Evolutionary conservation across 148 eudicot genomes (phyloP).

Genomic region (Amaranthus cruentus): DNA sequence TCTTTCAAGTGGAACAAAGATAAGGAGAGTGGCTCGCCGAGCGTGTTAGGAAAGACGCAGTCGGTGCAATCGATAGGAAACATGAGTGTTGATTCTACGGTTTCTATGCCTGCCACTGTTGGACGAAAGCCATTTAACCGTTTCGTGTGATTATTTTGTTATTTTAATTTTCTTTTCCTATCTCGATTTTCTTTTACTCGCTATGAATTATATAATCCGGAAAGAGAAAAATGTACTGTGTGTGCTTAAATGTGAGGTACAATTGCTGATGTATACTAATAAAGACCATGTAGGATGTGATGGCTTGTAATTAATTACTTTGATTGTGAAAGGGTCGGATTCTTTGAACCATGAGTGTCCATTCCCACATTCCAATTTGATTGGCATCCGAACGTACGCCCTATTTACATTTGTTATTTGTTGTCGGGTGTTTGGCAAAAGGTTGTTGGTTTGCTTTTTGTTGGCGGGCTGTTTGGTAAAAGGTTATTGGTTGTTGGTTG

Average conservation of each 20-base stretch:
- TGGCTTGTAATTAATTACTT: slow-evolving; percentile 2
- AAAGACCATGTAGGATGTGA: slow-evolving; percentile 31
- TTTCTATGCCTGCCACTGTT: slow-evolving; percentile 73
- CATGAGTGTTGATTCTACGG: slow-evolving; percentile 68
- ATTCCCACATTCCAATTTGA: too few species aligned
- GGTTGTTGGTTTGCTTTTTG: too few species aligned
- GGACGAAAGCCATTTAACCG: slow-evolving; percentile 96
- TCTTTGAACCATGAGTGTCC: slow-evolving; percentile 14
- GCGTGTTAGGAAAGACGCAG: slow-evolving; percentile 39
- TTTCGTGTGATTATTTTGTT: slow-evolving; percentile 55
- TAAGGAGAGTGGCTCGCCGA: slow-evolving; percentile 44
- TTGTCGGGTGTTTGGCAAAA: too few species aligned
- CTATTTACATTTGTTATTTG: too few species aligned
- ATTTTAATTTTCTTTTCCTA: too few species aligned
- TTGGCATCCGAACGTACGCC: too few species aligned
- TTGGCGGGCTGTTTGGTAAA: too few species aligned
- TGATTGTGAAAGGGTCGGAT: slow-evolving; percentile 25
- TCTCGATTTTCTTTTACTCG: background rate
- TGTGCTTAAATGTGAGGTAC: slow-evolving; percentile 28
- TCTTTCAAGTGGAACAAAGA: slow-evolving; percentile 4
- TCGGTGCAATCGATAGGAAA: slow-evolving; percentile 50
- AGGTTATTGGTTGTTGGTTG: too few species aligned
- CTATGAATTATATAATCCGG: too few species aligned
- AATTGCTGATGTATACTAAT: slow-evolving; percentile 42
- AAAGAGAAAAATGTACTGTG: slow-evolving; percentile 9